Conservation (phyloP, 2,329 filamentous ascomycete species). For the Penicillium sp. region DNA sequence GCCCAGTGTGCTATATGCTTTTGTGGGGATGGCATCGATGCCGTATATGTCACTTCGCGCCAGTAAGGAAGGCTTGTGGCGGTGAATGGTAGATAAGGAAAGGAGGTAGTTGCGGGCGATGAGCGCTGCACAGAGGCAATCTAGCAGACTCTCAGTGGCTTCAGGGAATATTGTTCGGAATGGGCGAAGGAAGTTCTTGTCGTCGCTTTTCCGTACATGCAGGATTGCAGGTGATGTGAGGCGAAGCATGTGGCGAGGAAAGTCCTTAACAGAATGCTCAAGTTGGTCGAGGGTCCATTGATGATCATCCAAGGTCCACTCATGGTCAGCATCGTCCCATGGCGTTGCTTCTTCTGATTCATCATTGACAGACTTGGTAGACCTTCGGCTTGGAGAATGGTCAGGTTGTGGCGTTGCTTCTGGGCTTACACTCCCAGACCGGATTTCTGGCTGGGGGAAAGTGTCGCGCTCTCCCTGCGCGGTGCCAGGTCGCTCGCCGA, state of each 20-base stretch:
- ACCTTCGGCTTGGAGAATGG: slow-evolving; percentile 17
- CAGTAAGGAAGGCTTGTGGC: slow-evolving; percentile 21
- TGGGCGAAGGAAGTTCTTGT: slow-evolving; percentile 34
- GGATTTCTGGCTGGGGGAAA: slow-evolving; percentile 21
- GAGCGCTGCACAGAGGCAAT: slow-evolving; percentile 38
- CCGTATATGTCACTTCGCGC: slow-evolving; percentile 20
- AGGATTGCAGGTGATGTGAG: slow-evolving; percentile 42
- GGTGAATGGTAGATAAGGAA: slow-evolving; percentile 29
- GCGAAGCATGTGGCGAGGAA: slow-evolving; percentile 35
- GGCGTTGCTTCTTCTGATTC: slow-evolving; percentile 28
- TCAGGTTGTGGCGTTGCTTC: slow-evolving; percentile 16
- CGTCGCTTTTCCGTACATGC: slow-evolving; percentile 38
- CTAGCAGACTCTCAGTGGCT: slow-evolving; percentile 34
- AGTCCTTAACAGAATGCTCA: slow-evolving; percentile 38
- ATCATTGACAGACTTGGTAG: slow-evolving; percentile 28
- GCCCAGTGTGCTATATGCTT: slow-evolving; percentile 34
- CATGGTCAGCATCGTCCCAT: slow-evolving; percentile 30
- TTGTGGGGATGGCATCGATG: slow-evolving; percentile 33
- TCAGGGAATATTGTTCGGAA: slow-evolving; percentile 39
- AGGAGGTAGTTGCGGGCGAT: slow-evolving; percentile 40
- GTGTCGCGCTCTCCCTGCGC: slow-evolving; percentile 17
- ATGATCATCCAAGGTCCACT: slow-evolving; percentile 42
- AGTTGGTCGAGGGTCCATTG: slow-evolving; percentile 43
- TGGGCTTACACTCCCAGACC: slow-evolving; percentile 24
- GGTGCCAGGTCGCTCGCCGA: slow-evolving; percentile 23